Conservation (phyloP, 148 eudicot species). For the Heliamphora exappendiculata region DNA sequence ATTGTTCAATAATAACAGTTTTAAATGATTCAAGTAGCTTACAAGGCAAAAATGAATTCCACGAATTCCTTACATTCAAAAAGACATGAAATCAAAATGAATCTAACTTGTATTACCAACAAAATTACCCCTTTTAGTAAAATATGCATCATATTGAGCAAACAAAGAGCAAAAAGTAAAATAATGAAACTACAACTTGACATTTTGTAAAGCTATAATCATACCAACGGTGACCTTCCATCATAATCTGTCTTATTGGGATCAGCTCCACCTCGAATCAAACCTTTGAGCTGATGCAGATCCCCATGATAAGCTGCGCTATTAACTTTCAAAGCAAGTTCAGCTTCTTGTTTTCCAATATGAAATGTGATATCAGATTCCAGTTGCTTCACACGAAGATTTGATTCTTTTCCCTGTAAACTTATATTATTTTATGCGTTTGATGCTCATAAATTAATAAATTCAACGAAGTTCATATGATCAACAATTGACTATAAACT, state of each 20-base stretch:
- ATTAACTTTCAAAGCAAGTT: conserved; percentile 87
- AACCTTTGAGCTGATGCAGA: conserved; percentile 59
- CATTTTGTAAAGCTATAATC: background rate
- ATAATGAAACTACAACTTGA: background rate
- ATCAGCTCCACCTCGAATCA: conserved; percentile 82
- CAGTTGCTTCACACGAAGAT: conserved; percentile 52
- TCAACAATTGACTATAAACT: background rate
- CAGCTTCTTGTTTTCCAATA: conserved; percentile 83
- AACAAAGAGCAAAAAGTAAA: background rate
- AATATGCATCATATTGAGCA: background rate
- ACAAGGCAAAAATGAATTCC: background rate
- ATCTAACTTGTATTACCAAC: background rate
- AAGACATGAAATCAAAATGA: background rate
- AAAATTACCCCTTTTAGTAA: background rate
- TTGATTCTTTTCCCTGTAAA: conserved; percentile 62
- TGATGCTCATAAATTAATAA: background rate
- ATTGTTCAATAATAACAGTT: background rate
- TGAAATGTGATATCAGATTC: conserved; percentile 78
- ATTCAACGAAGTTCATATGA: background rate
- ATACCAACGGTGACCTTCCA: conserved; percentile 86
- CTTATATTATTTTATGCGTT: background rate
- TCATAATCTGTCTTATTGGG: conserved; percentile 83
- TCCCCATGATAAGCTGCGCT: conserved; percentile 78
- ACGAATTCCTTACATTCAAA: background rate
- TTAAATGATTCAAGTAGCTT: background rate